Evolutionary conservation across 1,284 basidiomycete genomes (phyloP).

Genomic region (Boletus albobrunnescens): DNA sequence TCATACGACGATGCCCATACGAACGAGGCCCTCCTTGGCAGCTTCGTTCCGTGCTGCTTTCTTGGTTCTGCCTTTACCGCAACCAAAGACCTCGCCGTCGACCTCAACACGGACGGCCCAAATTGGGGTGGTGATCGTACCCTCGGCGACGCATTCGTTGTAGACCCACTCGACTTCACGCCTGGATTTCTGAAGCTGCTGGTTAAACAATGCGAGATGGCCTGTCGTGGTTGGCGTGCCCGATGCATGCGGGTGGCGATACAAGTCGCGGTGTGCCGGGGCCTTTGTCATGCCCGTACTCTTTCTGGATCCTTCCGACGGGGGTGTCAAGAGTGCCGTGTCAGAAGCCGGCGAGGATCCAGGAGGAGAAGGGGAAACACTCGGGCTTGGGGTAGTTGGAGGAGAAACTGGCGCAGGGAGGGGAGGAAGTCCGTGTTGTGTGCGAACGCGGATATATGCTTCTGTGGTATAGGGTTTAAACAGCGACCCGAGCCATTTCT

Average conservation of each 20-base stretch:
- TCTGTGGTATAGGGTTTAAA: conserved; percentile 57
- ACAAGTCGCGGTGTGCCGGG: conserved; percentile 10
- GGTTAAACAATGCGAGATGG: conserved; percentile 73
- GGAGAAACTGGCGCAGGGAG: conserved; percentile 7
- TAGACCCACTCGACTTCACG: conserved; percentile 67
- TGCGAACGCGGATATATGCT: conserved; percentile 59
- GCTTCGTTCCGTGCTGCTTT: conserved; percentile 71
- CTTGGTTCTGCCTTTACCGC: conserved; percentile 66
- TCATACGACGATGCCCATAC: conserved; percentile 43
- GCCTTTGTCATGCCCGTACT: not conserved
- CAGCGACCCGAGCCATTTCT: conserved; percentile 56
- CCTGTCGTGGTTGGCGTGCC: conserved; percentile 42
- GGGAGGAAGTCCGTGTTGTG: conserved; percentile 56
- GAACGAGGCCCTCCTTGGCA: conserved; percentile 53
- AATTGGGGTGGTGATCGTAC: conserved; percentile 60
- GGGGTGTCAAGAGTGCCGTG: not conserved
- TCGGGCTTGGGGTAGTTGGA: conserved; percentile 20
- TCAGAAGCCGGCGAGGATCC: not conserved
- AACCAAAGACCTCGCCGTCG: conserved; percentile 53
- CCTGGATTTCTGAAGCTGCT: conserved; percentile 57
- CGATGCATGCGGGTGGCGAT: conserved; percentile 18
- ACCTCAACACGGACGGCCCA: conserved; percentile 65
- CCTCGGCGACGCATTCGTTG: conserved; percentile 41
- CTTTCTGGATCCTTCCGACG: not conserved
- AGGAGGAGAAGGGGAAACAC: conserved; percentile 18